Evolutionary conservation across 805 yeast species (phyloP), one percentile per base, ranked within the genome.

Genomic region (Candida endomychidarum): DNA sequence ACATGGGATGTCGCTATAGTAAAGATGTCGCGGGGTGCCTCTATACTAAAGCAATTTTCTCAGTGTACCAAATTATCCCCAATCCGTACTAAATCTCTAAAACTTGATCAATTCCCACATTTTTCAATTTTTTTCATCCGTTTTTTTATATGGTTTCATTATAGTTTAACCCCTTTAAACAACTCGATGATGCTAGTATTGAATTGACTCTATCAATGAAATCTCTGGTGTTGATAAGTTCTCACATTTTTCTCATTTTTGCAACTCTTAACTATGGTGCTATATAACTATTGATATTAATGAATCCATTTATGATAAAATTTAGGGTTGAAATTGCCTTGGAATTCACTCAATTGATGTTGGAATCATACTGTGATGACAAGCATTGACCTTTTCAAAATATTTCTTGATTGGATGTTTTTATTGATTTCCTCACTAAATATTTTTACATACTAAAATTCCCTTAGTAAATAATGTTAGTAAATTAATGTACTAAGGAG

Each of bases 91-190:
- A 31, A 38, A 38, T 39, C 42, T 32, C 35, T 27, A 39, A 39
- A 39, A 39, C 29, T 21, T 25, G 3, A n/a, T 15, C 32, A 34
- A 39, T 39, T 39, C 38, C 42, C 42, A 33, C 38, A 19, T 39
- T 39, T 39, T 39, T 39, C 14, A 27, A n/a, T n/a, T 14, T 21
- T 32, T 32, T 32, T 32, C 35, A 12, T 6, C 19, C 10, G 26
- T 12, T 22, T 32, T 32, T 32, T 32, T 20, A 14, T 21, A 2
- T 2, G 15, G 19, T 3, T 20, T 20, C 22, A 6, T 20, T 5
- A 20, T 20, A 8, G 8, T 20, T 20, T 6, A 6, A 20, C 5
- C 8, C 22, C 22, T 20, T n/a, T n/a, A n/a, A n/a, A n/a, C n/a
- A n/a, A n/a, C n/a, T n/a, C n/a, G n/a, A n/a, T n/a, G n/a, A n/a